Evolutionary conservation across 768 basidiomycete species (phyloP).

Genomic region (Mycena sanguinolenta): DNA sequence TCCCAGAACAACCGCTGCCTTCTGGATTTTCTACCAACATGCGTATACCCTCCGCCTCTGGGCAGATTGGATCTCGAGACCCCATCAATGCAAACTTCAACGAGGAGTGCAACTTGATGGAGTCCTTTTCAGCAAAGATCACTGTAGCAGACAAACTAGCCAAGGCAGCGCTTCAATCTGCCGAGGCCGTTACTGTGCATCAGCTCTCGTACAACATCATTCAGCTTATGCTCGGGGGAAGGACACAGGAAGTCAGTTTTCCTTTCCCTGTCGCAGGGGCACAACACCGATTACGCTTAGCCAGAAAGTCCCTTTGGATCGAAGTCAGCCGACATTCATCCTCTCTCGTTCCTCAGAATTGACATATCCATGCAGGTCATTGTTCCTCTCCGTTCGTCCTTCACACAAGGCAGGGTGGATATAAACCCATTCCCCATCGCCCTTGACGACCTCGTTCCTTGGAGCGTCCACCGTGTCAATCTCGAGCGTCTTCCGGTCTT

Average conservation of each 20-base stretch:
- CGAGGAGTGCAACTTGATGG: conserved; percentile 42
- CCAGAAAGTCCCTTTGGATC: conserved; percentile 24
- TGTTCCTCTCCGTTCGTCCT: conserved; percentile 31
- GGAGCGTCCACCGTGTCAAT: conserved; percentile 52
- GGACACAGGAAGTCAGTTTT: conserved; percentile 15
- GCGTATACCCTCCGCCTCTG: conserved; percentile 1
- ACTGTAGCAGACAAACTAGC: conserved; percentile 37
- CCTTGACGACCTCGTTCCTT: conserved; percentile 36
- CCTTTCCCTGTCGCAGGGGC: conserved; percentile 17
- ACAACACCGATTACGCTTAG: conserved; percentile 22
- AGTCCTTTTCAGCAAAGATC: conserved; percentile 36
- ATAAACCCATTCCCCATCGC: conserved; percentile 44
- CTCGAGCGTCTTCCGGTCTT: conserved; percentile 48
- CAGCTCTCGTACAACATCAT: conserved; percentile 42
- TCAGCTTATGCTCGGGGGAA: conserved; percentile 42
- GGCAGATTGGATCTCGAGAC: conserved; percentile 38
- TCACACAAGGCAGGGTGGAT: conserved; percentile 44
- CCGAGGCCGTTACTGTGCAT: conserved; percentile 25
- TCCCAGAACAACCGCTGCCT: conserved; percentile 25
- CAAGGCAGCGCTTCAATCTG: conserved; percentile 36
- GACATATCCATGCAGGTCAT: conserved; percentile 23
- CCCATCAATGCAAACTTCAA: conserved; percentile 38
- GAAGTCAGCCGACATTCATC: conserved; percentile 43
- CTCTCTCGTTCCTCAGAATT: not conserved
- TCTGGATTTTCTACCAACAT: not conserved